These are phyloP conservation scores for Rutstroemia sp. DNA, from an alignment of 2,329 filamentous ascomycete genomes.

Conservation along the genomic window DNA sequence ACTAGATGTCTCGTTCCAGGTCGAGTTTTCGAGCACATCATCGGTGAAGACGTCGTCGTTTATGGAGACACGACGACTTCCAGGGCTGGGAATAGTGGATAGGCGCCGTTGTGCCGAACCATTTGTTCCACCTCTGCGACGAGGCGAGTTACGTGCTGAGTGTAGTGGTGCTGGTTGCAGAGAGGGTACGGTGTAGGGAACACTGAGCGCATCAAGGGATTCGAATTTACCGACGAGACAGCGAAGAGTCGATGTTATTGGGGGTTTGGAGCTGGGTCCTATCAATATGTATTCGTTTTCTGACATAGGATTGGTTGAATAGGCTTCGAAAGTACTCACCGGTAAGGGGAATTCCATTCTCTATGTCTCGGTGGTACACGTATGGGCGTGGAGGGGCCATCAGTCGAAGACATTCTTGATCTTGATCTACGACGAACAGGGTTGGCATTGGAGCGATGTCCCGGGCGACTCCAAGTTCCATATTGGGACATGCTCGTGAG, in stretches of 20 bases:
- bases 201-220: constrained; percentile 22
- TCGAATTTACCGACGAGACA: constrained; percentile 27
- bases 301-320: not conserved
- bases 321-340: not conserved
- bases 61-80: not conserved
- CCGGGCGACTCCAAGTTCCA: not conserved
- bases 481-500: not conserved
- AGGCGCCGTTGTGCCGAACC: constrained; percentile 10
- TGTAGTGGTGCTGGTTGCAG: constrained; percentile 19
- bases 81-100: constrained; percentile 18
- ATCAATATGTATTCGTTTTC: not conserved
- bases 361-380: not conserved
- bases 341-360: not conserved
- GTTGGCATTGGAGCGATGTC: not conserved
- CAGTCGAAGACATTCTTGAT: constrained; percentile 1
- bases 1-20: not conserved
- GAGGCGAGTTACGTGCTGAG: constrained; percentile 5
- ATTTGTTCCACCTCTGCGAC: not conserved
- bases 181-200: constrained; percentile 11
- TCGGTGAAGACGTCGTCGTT: constrained; percentile 6
- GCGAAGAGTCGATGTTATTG: constrained; percentile 12
- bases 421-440: not conserved
- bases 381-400: not conserved
- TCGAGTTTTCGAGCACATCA: not conserved
- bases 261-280: not conserved